Percentiles rank a stretch among this genome's conserved stretches.
Conservation (phyloP, 2,329 filamentous ascomycete genomes). For the Pleoardoris graminearum region DNA sequence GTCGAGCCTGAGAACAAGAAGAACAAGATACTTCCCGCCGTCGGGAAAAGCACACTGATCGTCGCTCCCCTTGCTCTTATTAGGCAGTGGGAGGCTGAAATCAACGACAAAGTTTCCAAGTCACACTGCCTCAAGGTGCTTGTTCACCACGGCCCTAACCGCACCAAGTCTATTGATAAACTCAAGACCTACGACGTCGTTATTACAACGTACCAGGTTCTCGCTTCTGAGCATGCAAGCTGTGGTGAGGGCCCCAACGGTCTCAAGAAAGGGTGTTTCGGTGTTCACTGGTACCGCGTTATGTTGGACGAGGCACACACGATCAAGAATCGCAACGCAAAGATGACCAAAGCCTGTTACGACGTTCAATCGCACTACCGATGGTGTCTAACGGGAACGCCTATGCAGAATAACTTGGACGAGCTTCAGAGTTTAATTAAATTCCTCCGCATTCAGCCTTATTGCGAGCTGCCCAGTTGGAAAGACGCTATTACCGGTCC, state of each 20-base stretch:
- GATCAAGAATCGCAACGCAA: slow-evolving; percentile 97
- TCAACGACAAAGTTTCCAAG: slow-evolving; percentile 75
- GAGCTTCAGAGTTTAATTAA: slow-evolving; percentile 92
- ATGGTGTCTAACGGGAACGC: slow-evolving; percentile 95
- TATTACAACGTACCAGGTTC: slow-evolving; percentile 93
- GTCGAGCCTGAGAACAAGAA: slow-evolving; percentile 54
- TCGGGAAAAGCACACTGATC: slow-evolving; percentile 82
- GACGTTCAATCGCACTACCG: slow-evolving; percentile 83
- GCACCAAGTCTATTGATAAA: slow-evolving; percentile 77
- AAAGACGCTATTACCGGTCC: slow-evolving; percentile 87
- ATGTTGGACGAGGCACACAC: slow-evolving; percentile 97
- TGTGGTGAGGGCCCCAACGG: slow-evolving; percentile 64
- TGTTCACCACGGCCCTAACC: slow-evolving; percentile 86
- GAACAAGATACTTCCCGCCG: slow-evolving; percentile 68
- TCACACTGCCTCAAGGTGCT: slow-evolving; percentile 76
- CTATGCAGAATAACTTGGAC: slow-evolving; percentile 97
- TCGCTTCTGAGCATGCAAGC: slow-evolving; percentile 84
- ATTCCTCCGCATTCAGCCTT: slow-evolving; percentile 90
- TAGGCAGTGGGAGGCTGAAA: slow-evolving; percentile 95
- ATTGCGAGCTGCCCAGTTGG: slow-evolving; percentile 84
- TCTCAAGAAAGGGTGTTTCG: slow-evolving; percentile 81
- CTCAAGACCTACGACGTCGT: slow-evolving; percentile 89
- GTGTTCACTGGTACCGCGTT: slow-evolving; percentile 90
- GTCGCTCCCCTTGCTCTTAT: slow-evolving; percentile 93
- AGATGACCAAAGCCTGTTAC: slow-evolving; percentile 90